Base-by-base conservation (phyloP, 2,329 filamentous ascomycete species). In the Colletotrichum sp. region DNA sequence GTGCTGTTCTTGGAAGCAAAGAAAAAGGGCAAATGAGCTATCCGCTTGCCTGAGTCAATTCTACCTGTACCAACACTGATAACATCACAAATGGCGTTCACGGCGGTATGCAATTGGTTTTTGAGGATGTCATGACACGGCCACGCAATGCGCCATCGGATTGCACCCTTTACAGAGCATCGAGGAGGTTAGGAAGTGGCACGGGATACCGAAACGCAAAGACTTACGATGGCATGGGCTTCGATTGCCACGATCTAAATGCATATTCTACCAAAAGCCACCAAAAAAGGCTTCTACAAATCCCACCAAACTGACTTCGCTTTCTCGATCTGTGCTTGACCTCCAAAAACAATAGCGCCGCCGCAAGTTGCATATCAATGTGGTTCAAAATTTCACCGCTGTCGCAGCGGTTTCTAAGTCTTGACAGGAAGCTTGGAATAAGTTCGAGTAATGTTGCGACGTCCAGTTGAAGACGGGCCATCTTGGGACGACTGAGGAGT, bases 1-100 rank as follows among this genome's bases (percentile, higher is more conserved):
- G 97, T 99, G 36, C 90, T 99, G 34, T 99, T 99, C 86, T 91
- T 99, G 73, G 97, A 99, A 85, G 93, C 95, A 83, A 98, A 98
- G 84, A 94, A 95, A 83, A 94, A 93, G 84, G 90, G 90, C 72
- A 93, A 91, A 86, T 90, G 86, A 81, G 77, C 34, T n/a, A 7
- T 21, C 63, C 32, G 7, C 21, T 39, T 21, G 36, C 63, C 34
- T 26, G 28, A 21, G 55, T 36, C 64, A 13, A 57, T 16, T 65
- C 48, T 48, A 68, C 48, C 74, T 78, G 77, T 78, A 78, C 65
- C 75, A 78, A 77, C 39, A 77, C 60, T 77, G 55, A 74, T 71
- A 77, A 68, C 71, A 78, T 59, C 72, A 75, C 64, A 72, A 24
- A 71, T 68, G 77, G 77, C 77, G 77, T 77, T 78, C 64, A 76